Evolutionary conservation across 2,329 filamentous ascomycete species (phyloP), one percentile per base, ranked within the genome.

Genomic region (Chaetomium sp.): DNA sequence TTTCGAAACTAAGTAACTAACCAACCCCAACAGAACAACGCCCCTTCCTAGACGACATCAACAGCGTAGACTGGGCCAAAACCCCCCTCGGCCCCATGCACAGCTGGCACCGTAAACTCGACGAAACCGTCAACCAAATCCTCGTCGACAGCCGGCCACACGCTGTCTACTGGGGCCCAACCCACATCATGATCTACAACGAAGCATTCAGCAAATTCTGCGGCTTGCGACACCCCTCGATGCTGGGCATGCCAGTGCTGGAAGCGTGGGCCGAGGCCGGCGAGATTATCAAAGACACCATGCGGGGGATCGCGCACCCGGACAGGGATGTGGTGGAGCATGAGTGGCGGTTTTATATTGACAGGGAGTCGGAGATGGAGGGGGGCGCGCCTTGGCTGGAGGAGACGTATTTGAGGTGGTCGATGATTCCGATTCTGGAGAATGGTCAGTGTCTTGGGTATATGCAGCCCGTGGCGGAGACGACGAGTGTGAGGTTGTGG

Each of bases 171-270:
- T 85, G 82, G 82, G 82, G 82, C 1, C 70, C 77, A 1, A 76
- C 82, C 10, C 75, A 81, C 43, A 78, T 84, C 12, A 79, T 79
- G 6, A 80, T 90, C 8, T 90, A 90, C 70, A 90, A 90, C 62
- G 85, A 88, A 63, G 84, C 86, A 0, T 89, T 88, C 61, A 74
- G 80, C 60, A 69, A 77, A 51, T 72, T 86, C 7, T 81, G 80
- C 53, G 82, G 82, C 6, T 76, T 82, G 53, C 84, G 84, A 56
- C 85, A 88, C 64, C 85, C 85, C 1, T 63, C 64, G 2, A 69
- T 87, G 9, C 79, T 88, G 69, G 86, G 86, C 1, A 78, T 79
- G 63, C 76, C 75, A 33, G 70, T 87, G 57, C 73, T 74, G 33
- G 75, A 82, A 41, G 79, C 80, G 4, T 88, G 84, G 84, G 72